Base-by-base conservation (phyloP, 495 filamentous ascomycete genomes). In the Aspergillus panamensis region DNA sequence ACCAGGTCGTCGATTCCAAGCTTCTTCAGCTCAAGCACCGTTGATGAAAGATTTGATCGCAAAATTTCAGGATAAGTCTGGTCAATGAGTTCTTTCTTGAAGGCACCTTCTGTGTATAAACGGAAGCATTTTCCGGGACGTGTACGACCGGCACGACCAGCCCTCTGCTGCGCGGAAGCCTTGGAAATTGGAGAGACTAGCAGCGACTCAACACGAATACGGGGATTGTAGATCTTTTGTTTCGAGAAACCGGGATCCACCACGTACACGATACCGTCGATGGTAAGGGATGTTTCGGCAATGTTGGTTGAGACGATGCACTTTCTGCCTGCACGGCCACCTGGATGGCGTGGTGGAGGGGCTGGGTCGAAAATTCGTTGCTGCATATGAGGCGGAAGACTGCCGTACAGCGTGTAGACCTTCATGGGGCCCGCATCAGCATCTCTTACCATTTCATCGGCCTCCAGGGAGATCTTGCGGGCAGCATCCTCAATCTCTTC, bases 231-330 rank as follows among this genome's bases (percentile, higher is more conserved):
- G 60, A 99, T 92, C 75, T 99, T 99, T 70, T 99, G 95, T 80
- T 99, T 99, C 70, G 90, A 96, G 76, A 99, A 99, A 19, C 95
- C 95, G 7, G 95, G 94, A 68, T 99, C 95, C 8, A 99, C 92
- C 16, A 99, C 95, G 62, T 96, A 99, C 21, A 99, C 95, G 58
- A 99, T 97, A 68, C 95, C 95, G 69, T 99, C 95, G 51, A 99
- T 99, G 39, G 95, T 99, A 68, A 97, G 84, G 58, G 86, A 91
- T 0, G 95, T 99, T 75, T 99, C 95, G 8, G 95, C 95, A 69
- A 99, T 97, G 69, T 99, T 99, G 50, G 95, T 99, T 5, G 92
- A 87, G 30, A 99, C 84, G 62, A 99, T 93, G 69, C 86, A 87
- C 71, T 99, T 99, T n/a, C 95, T 83, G 20, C 95, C 95, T 0